Percentiles rank a stretch among this genome's conserved stretches.
phyloP scores from a whole-genome alignment of 2,329 filamentous ascomycete genomes.

The Pezizomycotina sp. region DNA sequence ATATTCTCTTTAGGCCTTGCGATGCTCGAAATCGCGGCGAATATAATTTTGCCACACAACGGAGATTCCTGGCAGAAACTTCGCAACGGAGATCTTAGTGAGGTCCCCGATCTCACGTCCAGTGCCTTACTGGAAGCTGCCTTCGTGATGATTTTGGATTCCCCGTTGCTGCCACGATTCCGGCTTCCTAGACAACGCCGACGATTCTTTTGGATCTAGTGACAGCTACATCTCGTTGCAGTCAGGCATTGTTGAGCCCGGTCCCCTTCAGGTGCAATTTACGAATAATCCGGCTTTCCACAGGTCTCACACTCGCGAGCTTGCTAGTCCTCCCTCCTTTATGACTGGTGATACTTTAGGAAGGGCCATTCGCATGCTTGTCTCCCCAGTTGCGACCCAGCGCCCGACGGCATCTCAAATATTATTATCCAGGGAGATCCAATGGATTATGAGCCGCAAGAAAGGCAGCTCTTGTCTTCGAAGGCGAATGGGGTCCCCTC shows the following conservation, averaged over 20 bases:
- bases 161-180: slow-evolving; percentile 39
- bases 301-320: slow-evolving; percentile 33
- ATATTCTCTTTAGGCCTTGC: slow-evolving; percentile 89
- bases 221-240: too few species aligned
- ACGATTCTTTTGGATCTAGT: slow-evolving; percentile 26
- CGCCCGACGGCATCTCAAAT: slow-evolving; percentile 63
- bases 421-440: slow-evolving; percentile 53
- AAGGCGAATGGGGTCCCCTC: slow-evolving; percentile 86
- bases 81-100: slow-evolving; percentile 72
- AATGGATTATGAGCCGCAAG: slow-evolving; percentile 64
- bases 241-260: slow-evolving; percentile 13
- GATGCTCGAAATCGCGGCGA: slow-evolving; percentile 84
- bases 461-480: slow-evolving; percentile 83
- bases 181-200: slow-evolving; percentile 27
- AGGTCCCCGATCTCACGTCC: slow-evolving; percentile 74
- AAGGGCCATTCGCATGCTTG: slow-evolving; percentile 73
- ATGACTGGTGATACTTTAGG: slow-evolving; percentile 86
- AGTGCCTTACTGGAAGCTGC: slow-evolving; percentile 51
- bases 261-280: slow-evolving; percentile 12
- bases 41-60: slow-evolving; percentile 85
- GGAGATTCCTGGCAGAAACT: slow-evolving; percentile 81
- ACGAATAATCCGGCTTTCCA: slow-evolving; percentile 20
- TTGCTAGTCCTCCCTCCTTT: slow-evolving; percentile 60
- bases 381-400: slow-evolving; percentile 52
- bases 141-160: slow-evolving; percentile 58